phyloP scores from a whole-genome alignment of 805 yeast species.

The Yamadazyma ubonensis region DNA sequence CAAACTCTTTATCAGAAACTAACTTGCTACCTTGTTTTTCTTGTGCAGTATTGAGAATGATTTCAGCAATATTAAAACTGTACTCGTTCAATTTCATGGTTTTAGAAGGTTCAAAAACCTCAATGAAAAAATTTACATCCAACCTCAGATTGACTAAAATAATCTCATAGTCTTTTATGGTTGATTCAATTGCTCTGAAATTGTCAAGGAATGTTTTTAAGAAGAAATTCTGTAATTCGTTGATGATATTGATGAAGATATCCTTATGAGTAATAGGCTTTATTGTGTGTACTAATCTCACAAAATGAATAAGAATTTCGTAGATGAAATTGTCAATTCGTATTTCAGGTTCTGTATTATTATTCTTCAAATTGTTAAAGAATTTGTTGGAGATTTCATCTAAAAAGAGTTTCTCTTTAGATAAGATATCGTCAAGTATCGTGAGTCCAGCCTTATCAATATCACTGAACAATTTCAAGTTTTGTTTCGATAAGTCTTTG shows the following conservation, averaged over 20 bases:
- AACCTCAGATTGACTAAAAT: slow-evolving; percentile 31
- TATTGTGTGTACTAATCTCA: slow-evolving; percentile 36
- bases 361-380: slow-evolving; percentile 17
- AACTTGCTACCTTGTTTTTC: slow-evolving; percentile 20
- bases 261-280: slow-evolving; percentile 40
- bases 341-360: slow-evolving; percentile 13
- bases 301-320: slow-evolving; percentile 40
- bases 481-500: slow-evolving; percentile 36
- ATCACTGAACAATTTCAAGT: slow-evolving; percentile 40
- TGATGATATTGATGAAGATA: slow-evolving; percentile 35
- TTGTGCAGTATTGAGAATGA: slow-evolving; percentile 27
- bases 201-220: slow-evolving; percentile 33
- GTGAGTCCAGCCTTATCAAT: slow-evolving; percentile 41
- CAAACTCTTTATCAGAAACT: slow-evolving; percentile 16
- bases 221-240: slow-evolving; percentile 38
- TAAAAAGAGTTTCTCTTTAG: slow-evolving; percentile 35
- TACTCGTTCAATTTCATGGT: slow-evolving; percentile 34
- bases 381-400: slow-evolving; percentile 27
- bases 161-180: slow-evolving; percentile 7
- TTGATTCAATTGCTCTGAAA: slow-evolving; percentile 19
- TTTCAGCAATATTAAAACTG: slow-evolving; percentile 31
- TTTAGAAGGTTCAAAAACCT: slow-evolving; percentile 37
- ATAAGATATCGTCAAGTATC: slow-evolving; percentile 40
- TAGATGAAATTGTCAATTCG: slow-evolving; percentile 40
- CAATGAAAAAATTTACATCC: slow-evolving; percentile 39